phyloP scores from a whole-genome alignment of 2,329 filamentous ascomycete species.

The Fusarium austroafricanum region DNA sequence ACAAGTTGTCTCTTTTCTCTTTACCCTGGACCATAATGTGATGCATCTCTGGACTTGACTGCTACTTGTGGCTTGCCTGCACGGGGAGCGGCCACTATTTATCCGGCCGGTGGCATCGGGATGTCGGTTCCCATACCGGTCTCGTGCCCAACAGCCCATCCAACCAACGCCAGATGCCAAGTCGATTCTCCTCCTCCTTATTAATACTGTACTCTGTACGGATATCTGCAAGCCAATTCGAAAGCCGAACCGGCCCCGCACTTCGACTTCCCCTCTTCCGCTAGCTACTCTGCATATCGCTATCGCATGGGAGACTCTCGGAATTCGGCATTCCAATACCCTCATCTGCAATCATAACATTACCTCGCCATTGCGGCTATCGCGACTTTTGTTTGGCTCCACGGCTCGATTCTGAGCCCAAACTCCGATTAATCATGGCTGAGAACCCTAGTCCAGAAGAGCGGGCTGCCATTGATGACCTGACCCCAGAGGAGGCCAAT shows the following conservation, averaged over 20 bases:
- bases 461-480: slow-evolving; percentile 63
- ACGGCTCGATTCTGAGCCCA: slow-evolving; percentile 36
- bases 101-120: slow-evolving; percentile 18
- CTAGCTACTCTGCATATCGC: not conserved
- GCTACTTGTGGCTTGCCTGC: not conserved
- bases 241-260: slow-evolving; percentile 45
- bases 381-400: slow-evolving; percentile 43
- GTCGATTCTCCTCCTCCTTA: slow-evolving; percentile 2
- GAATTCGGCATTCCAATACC: slow-evolving; percentile 53
- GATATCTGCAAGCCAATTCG: slow-evolving; percentile 7
- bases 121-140: slow-evolving; percentile 13
- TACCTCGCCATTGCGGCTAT: slow-evolving; percentile 31
- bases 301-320: slow-evolving; percentile 48
- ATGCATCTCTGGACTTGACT: too few species aligned
- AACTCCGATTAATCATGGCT: slow-evolving; percentile 54
- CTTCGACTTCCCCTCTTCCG: slow-evolving; percentile 44
- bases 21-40: not conserved
- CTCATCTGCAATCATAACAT: slow-evolving; percentile 45
- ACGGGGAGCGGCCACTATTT: slow-evolving; percentile 27
- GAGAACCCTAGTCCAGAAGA: slow-evolving; percentile 59
- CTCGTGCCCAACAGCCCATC: slow-evolving; percentile 7
- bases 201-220: slow-evolving; percentile 4
- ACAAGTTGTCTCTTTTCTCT: not conserved
- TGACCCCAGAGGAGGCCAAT: slow-evolving; percentile 73
- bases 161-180: slow-evolving; percentile 20